Evolutionary conservation across 768 basidiomycete species (phyloP).

Genomic region (Chiua virens): DNA sequence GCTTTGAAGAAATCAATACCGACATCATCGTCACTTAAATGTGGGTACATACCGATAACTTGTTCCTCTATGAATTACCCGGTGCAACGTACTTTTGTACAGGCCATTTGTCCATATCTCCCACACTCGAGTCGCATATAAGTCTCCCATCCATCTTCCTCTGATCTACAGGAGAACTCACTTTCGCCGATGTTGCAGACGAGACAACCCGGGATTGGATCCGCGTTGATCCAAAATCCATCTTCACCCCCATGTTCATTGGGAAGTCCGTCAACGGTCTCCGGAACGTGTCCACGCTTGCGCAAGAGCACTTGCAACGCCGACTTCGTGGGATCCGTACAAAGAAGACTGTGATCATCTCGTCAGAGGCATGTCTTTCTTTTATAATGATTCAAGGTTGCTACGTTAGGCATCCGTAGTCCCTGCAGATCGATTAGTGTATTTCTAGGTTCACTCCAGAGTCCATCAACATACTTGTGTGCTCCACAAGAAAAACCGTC

Average conservation of each 20-base stretch:
- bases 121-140: slow-evolving; percentile 62
- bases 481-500: slow-evolving; percentile 89
- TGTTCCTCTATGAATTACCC: slow-evolving; percentile 74
- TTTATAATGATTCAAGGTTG: slow-evolving; percentile 18
- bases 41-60: slow-evolving; percentile 53
- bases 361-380: slow-evolving; percentile 4
- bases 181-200: slow-evolving; percentile 94
- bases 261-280: slow-evolving; percentile 38
- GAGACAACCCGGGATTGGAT: slow-evolving; percentile 79
- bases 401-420: slow-evolving; percentile 90
- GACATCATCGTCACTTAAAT: too few species aligned
- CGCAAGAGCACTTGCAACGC: slow-evolving; percentile 82
- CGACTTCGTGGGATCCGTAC: slow-evolving; percentile 74
- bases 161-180: slow-evolving; percentile 34
- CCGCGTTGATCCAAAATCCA: slow-evolving; percentile 79
- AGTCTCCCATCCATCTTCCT: slow-evolving; percentile 2
- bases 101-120: slow-evolving; percentile 88
- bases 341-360: slow-evolving; percentile 65
- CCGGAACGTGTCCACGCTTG: slow-evolving; percentile 35
- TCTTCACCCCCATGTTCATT: slow-evolving; percentile 54
- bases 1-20: slow-evolving; percentile 36
- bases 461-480: slow-evolving; percentile 59
- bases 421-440: slow-evolving; percentile 42
- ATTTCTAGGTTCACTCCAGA: not conserved
- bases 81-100: slow-evolving; percentile 87